Evolutionary conservation across 139 green algal species (phyloP), one percentile per base, ranked within the genome.

Genomic region (Chlorella sp.): DNA sequence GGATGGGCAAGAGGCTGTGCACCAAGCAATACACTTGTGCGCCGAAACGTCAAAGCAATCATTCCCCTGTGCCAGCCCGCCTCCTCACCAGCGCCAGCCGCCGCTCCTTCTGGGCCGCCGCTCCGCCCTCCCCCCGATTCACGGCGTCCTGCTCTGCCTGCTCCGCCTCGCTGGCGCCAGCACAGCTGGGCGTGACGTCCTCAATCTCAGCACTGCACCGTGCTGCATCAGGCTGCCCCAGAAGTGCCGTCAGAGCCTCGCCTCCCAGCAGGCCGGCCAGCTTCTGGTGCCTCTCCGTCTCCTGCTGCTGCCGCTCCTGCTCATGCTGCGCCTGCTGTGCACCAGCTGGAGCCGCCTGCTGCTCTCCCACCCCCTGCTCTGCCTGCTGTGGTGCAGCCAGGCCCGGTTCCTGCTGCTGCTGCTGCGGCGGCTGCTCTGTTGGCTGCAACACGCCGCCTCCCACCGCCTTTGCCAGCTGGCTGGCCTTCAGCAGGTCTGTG

Each of bases 81-180:
- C n/a, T n/a, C 5, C 85, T 75, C 85, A 89, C 85, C 42, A 83
- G 26, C 9, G 71, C 85, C 42, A 89, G 69, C 12, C 85, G 85
- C 21, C 85, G 69, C n/a, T 89, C 85, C 42, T 89, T 26, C 19
- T 89, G 21, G 0, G 85, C 28, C 0, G 42, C 32, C 42, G 42
- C 32, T n/a, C 24, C 71, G 21, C 15, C 75, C 12, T 57, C 85
- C 5, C 85, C 85, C 30, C 39, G 28, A 30, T 88, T 88, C 37
- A 88, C 48, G 12, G 84, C 84, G 0, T 88, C 84, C 84, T 88
- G 84, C 84, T 88, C 64, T 68, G 84, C 84, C 80, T 40, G 68
- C 66, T 81, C 84, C 30, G 84, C 84, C 66, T 80, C 84, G 68
- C 84, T 88, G 84, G 68, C 77, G 36, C 77, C 68, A 42, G 85